Evolutionary conservation across 1,139 yeast species (phyloP).

Genomic region (Pichia sp.): DNA sequence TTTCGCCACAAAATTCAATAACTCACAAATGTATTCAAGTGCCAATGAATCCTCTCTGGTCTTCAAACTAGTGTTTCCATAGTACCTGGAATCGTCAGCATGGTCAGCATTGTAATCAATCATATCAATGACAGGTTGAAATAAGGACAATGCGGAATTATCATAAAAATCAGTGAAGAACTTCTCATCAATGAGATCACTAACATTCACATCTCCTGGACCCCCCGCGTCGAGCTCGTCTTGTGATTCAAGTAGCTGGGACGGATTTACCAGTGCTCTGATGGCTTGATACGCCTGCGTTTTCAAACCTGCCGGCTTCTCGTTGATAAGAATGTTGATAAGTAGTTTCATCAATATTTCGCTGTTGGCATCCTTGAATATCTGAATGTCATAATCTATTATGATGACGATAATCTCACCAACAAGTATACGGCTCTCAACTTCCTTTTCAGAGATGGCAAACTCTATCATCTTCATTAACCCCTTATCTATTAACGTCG

Average conservation of each 20-base stretch:
- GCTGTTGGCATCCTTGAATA: conserved; percentile 41
- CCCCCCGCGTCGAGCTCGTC: conserved; percentile 11
- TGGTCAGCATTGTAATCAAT: conserved; percentile 3
- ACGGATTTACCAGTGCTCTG: conserved; percentile 60
- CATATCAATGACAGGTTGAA: conserved; percentile 38
- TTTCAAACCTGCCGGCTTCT: conserved; percentile 64
- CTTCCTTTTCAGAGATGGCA: conserved; percentile 44
- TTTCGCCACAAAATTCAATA: conserved; percentile 56
- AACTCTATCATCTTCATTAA: conserved; percentile 62
- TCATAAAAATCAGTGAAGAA: conserved; percentile 57
- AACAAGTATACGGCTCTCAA: conserved; percentile 58
- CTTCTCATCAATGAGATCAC: conserved; percentile 29
- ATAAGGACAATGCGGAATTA: conserved; percentile 53
- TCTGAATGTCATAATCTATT: conserved; percentile 74
- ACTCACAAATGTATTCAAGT: conserved; percentile 50
- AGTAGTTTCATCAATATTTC: conserved; percentile 57
- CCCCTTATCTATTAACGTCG: conserved; percentile 59
- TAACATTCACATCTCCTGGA: conserved; percentile 20
- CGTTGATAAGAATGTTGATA: conserved; percentile 55
- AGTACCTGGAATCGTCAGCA: neutral
- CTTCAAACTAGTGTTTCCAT: neutral
- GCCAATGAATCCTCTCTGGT: conserved; percentile 6
- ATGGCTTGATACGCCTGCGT: conserved; percentile 83
- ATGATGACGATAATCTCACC: conserved; percentile 77
- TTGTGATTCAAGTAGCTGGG: conserved; percentile 19